Evolutionary conservation across 345 rosid genomes (phyloP).

Genomic region (Corchorus olitorius): DNA sequence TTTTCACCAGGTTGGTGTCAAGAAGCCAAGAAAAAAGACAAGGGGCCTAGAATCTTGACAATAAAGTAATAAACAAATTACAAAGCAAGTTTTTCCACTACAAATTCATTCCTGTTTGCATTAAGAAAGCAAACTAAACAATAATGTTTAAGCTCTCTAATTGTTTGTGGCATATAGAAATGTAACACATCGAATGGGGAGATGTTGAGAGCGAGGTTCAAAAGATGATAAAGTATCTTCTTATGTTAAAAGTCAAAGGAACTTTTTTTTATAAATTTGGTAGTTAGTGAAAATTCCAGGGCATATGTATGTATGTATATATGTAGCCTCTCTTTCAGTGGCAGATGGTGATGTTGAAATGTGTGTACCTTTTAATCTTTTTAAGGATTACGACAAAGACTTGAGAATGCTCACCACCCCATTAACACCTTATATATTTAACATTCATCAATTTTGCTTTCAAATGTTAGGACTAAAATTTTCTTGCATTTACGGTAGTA

Average conservation of each 20-base stretch:
- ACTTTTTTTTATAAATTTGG: not conserved
- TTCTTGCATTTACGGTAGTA: too few relatives aligned
- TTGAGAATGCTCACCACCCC: constrained; percentile 18
- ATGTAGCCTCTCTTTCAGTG: constrained; percentile 5
- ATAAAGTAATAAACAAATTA: not conserved
- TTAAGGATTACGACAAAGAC: constrained; percentile 16
- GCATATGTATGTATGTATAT: not conserved
- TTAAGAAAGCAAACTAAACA: not conserved
- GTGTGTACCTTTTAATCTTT: constrained; percentile 14
- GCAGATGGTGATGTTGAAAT: constrained; percentile 13
- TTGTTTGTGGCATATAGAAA: not conserved
- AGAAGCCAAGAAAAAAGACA: constrained; percentile 16
- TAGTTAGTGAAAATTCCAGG: not conserved
- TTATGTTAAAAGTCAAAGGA: not conserved
- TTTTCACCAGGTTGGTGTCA: not conserved
- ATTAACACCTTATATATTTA: not conserved
- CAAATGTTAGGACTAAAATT: too few relatives aligned
- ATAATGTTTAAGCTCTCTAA: not conserved
- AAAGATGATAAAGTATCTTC: not conserved
- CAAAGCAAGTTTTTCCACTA: not conserved
- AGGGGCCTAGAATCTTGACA: not conserved
- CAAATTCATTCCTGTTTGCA: not conserved
- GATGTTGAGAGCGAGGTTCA: not conserved
- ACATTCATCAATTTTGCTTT: too few relatives aligned
- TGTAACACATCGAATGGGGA: not conserved